Conservation (phyloP, 1,139 yeast genomes). For the Hansenula anomala region DNA sequence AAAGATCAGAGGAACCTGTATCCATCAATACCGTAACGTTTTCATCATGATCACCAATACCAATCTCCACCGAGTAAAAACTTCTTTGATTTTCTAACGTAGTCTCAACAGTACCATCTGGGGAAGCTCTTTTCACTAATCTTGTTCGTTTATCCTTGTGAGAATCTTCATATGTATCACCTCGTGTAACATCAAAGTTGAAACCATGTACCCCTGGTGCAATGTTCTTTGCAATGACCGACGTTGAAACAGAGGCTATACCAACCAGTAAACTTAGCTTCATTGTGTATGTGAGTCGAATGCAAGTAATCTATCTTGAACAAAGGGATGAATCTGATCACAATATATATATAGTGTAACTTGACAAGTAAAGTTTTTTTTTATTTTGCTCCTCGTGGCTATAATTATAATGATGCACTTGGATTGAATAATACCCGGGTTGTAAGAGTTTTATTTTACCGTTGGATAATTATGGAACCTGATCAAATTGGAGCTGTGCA, state of each 20-base stretch:
- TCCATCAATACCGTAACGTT: conserved; percentile 52
- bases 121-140: conserved; percentile 31
- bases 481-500: too few relatives aligned
- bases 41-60: conserved; percentile 52
- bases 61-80: conserved; percentile 43
- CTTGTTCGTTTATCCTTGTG: conserved; percentile 14
- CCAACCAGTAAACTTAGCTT: neutral
- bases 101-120: conserved; percentile 34
- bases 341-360: too few relatives aligned
- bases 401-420: too few relatives aligned
- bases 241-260: neutral
- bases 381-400: too few relatives aligned
- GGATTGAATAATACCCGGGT: too few relatives aligned
- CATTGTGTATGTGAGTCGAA: neutral
- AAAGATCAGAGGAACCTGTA: conserved; percentile 68
- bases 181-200: conserved; percentile 23
- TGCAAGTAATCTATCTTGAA: too few relatives aligned
- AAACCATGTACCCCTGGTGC: conserved; percentile 11
- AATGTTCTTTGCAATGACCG: conserved; percentile 8
- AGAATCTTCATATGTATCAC: conserved; percentile 19
- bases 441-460: too few relatives aligned
- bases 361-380: too few relatives aligned
- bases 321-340: too few relatives aligned
- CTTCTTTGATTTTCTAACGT: conserved; percentile 38
- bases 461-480: too few relatives aligned